phyloP scores from a whole-genome alignment of 371 early-diverging fungal species.

The Syncephalastrum contaminatum region DNA sequence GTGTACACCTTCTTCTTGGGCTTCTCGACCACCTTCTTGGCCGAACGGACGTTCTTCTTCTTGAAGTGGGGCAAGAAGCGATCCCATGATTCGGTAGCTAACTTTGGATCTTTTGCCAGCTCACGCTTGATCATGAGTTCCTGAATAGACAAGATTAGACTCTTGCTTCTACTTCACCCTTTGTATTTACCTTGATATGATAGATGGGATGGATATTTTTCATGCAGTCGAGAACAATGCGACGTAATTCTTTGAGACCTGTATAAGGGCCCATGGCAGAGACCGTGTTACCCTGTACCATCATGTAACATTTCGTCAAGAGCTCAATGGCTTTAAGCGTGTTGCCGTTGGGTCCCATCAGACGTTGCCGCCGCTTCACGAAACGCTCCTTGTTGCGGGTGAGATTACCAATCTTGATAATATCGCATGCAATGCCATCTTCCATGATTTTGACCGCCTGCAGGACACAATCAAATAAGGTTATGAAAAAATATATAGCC shows the following conservation, averaged over 20 bases:
- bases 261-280: slow-evolving; percentile 93
- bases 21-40: slow-evolving; percentile 11
- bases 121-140: slow-evolving; percentile 99
- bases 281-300: slow-evolving; percentile 98
- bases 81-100: slow-evolving; percentile 97
- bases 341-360: slow-evolving; percentile 97
- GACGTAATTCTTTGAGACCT: slow-evolving; percentile 89
- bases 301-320: slow-evolving; percentile 94
- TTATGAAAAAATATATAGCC: slow-evolving; percentile 4
- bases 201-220: slow-evolving; percentile 99
- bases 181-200: slow-evolving; percentile 86
- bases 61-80: slow-evolving; percentile 98
- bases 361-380: slow-evolving; percentile 96
- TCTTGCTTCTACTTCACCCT: neutral
- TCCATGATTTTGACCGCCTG: slow-evolving; percentile 90
- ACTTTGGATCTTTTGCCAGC: slow-evolving; percentile 93
- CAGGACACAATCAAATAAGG: neutral
- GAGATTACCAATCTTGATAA: slow-evolving; percentile 96
- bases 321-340: slow-evolving; percentile 98
- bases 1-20: slow-evolving; percentile 27
- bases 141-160: slow-evolving; percentile 21
- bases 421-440: slow-evolving; percentile 94
- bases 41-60: slow-evolving; percentile 28
- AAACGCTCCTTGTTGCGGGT: slow-evolving; percentile 96
- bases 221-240: slow-evolving; percentile 96